These are phyloP conservation scores for Phialophora tarda DNA, from an alignment of 2,329 filamentous ascomycete genomes.

Conservation along the genomic window DNA sequence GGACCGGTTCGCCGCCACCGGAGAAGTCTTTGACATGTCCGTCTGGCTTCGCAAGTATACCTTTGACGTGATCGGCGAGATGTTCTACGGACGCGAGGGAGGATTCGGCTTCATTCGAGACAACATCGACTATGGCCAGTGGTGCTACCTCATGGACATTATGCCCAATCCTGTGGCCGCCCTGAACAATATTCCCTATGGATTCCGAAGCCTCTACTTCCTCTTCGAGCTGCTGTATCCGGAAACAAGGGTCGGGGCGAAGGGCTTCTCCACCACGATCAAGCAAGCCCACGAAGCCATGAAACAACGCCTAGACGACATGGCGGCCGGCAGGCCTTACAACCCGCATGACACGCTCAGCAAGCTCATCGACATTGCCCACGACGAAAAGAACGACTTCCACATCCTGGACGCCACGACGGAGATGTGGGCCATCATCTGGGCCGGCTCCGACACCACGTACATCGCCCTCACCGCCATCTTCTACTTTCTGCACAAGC, in stretches of 20 bases:
- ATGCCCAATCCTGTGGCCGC: constrained; percentile 30
- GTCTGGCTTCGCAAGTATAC: constrained; percentile 36
- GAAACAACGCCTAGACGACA: constrained; percentile 30
- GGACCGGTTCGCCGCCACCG: constrained; percentile 25
- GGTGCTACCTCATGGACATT: constrained; percentile 35
- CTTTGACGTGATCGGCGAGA: constrained; percentile 34
- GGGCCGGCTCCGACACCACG: constrained; percentile 40
- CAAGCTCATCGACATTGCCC: constrained; percentile 29
- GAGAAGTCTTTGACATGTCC: constrained; percentile 28
- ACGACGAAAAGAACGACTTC: constrained; percentile 24
- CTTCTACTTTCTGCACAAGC: constrained; percentile 45
- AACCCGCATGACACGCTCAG: constrained; percentile 28
- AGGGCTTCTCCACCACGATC: constrained; percentile 29
- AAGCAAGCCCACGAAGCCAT: constrained; percentile 28
- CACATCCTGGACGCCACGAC: constrained; percentile 28
- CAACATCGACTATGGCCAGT: constrained; percentile 36
- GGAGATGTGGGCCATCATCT: constrained; percentile 34
- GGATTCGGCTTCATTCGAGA: constrained; percentile 36
- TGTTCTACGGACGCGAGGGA: constrained; percentile 33
- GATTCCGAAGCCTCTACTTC: constrained; percentile 29
- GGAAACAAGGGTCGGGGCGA: constrained; percentile 26
- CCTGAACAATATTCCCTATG: constrained; percentile 27
- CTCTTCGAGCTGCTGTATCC: constrained; percentile 30
- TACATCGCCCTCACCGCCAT: constrained; percentile 44
- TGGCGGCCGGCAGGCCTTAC: constrained; percentile 23